Evolutionary conservation across 129 eudicot species (phyloP).

Genomic region (Flaveria bidentis): DNA sequence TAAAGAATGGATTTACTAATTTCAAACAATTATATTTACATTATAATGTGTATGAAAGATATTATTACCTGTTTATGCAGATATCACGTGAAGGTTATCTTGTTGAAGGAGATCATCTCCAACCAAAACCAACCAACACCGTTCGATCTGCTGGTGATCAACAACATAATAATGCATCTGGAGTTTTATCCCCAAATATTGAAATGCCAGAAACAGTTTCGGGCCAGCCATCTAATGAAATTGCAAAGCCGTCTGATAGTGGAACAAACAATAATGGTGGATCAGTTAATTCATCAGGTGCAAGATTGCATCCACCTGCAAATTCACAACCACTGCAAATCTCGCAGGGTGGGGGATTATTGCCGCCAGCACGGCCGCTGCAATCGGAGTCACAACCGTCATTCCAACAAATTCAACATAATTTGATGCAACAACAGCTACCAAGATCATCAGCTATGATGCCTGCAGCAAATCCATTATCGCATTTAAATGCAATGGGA

Average conservation of each 20-base stretch:
- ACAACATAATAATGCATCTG: conserved; percentile 41
- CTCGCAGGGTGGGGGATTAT: conserved; percentile 63
- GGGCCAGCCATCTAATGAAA: conserved; percentile 55
- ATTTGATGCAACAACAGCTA: conserved; percentile 60
- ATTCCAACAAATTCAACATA: conserved; percentile 51
- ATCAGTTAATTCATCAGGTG: conserved; percentile 41
- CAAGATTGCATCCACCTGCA: conserved; percentile 70
- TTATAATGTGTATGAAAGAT: conserved; percentile 1
- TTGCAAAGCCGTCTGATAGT: conserved; percentile 49
- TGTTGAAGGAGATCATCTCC: conserved; percentile 65
- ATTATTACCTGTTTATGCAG: conserved; percentile 44
- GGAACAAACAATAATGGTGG: conserved; percentile 31
- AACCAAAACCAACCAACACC: conserved; percentile 58
- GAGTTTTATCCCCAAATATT: conserved; percentile 33
- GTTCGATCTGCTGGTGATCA: conserved; percentile 46
- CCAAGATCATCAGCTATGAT: conserved; percentile 66
- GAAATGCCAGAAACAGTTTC: conserved; percentile 58
- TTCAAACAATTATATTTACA: background rate
- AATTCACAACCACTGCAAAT: conserved; percentile 58
- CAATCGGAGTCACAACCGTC: conserved; percentile 57
- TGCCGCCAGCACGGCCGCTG: conserved; percentile 53
- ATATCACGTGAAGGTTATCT: conserved; percentile 74
- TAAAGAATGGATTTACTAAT: background rate
- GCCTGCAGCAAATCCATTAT: conserved; percentile 57
- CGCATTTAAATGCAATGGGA: conserved; percentile 60